A percentile compares a stretch with the other conserved stretches of the same genome.
Evolutionary conservation across 306 rosid species (phyloP).

Genomic region (Abrus precatorius): DNA sequence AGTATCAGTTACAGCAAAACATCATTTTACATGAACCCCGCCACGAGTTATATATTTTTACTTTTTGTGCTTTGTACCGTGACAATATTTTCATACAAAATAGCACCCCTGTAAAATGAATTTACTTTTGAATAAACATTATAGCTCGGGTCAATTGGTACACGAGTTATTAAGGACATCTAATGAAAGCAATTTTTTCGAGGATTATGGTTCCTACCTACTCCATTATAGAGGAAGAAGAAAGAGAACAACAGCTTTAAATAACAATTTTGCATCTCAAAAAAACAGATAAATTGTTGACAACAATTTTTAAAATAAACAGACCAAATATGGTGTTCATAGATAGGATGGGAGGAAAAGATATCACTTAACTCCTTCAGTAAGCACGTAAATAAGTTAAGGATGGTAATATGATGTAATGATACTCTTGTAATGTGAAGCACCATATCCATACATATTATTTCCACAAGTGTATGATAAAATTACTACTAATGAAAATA

Average conservation of each 20-base stretch:
- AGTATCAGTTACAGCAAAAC: too few relatives aligned
- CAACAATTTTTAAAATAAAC: background rate
- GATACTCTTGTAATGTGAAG: background rate
- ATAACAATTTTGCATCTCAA: background rate
- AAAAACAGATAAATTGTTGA: background rate
- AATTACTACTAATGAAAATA: constrained; percentile 34
- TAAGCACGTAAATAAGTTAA: background rate
- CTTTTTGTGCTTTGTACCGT: too few relatives aligned
- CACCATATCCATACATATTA: constrained; percentile 29
- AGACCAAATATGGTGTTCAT: background rate
- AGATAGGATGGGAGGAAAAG: background rate
- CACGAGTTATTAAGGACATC: too few relatives aligned
- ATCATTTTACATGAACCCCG: too few relatives aligned
- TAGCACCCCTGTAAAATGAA: too few relatives aligned
- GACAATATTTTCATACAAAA: too few relatives aligned
- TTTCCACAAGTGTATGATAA: constrained; percentile 30
- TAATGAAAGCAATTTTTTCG: background rate
- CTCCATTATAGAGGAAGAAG: background rate
- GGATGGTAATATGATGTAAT: constrained; percentile 4
- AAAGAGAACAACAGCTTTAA: background rate
- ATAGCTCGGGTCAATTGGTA: too few relatives aligned
- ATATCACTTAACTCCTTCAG: background rate
- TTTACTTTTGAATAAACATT: too few relatives aligned
- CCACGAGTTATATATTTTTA: too few relatives aligned
- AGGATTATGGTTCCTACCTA: background rate